Conservation (phyloP, 306 rosid genomes). For the Cucumis melo region DNA sequence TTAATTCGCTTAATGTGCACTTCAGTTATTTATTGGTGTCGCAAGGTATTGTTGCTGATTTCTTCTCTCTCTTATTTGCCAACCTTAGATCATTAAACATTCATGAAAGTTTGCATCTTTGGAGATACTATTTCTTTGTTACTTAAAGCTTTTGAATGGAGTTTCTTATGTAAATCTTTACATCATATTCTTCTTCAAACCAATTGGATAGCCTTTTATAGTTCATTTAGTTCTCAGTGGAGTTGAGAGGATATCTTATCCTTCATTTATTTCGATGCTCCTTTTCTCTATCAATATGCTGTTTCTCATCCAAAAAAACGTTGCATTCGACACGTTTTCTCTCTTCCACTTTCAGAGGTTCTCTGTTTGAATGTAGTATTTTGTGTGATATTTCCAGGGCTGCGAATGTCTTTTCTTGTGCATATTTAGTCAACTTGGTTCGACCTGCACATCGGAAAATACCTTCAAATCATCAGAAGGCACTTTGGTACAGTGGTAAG, state of each 20-base stretch:
- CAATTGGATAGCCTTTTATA: neutral
- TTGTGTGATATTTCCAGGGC: slow-evolving; percentile 38
- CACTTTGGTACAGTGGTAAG: slow-evolving; percentile 98
- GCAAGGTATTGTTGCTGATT: slow-evolving; percentile 58
- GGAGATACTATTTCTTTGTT: neutral
- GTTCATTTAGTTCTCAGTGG: neutral
- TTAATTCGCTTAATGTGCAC: slow-evolving; percentile 30
- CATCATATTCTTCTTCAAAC: neutral
- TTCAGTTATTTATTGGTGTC: slow-evolving; percentile 69
- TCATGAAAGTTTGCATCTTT: neutral
- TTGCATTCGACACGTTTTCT: neutral
- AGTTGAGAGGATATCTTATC: slow-evolving; percentile 1
- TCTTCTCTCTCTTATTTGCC: neutral
- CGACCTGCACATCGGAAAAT: slow-evolving; percentile 73
- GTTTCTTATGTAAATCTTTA: neutral
- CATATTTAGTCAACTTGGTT: slow-evolving; percentile 73
- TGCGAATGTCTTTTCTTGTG: slow-evolving; percentile 87
- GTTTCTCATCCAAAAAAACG: neutral
- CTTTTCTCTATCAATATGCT: neutral
- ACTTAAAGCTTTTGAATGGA: neutral
- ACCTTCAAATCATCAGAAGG: slow-evolving; percentile 75
- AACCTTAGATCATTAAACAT: neutral
- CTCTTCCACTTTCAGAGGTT: neutral
- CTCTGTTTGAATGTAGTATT: neutral
- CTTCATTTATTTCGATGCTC: neutral